These are phyloP conservation scores for Hypseocharis bilobata DNA, from an alignment of 441 rosid species.

Conservation along the genomic window DNA sequence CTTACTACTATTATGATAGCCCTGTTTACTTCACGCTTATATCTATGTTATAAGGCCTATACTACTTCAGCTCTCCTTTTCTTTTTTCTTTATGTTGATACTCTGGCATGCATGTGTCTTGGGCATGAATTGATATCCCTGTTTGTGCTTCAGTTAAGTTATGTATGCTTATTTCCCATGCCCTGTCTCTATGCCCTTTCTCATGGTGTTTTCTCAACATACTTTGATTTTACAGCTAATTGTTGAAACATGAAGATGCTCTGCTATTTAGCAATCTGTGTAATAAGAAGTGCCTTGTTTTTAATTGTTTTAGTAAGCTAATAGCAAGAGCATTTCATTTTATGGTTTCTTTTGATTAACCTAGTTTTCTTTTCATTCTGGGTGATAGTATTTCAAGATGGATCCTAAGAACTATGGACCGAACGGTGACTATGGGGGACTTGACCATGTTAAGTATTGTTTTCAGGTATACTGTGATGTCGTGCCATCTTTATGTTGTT, in stretches of 20 bases:
- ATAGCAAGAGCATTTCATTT: neutral
- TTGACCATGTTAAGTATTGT: constrained; percentile 81
- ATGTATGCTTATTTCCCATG: neutral
- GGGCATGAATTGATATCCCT: neutral
- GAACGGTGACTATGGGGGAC: constrained; percentile 46
- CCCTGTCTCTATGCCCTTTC: neutral
- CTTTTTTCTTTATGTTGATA: neutral
- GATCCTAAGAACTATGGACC: constrained; percentile 51
- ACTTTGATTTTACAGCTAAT: neutral
- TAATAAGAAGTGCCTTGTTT: neutral
- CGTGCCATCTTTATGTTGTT: constrained; percentile 7
- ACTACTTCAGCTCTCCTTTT: neutral
- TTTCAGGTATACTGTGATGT: constrained; percentile 55
- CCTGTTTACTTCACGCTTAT: neutral
- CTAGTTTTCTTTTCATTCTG: constrained; percentile 13
- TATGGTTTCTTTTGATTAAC: constrained; percentile 10
- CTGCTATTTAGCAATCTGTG: neutral
- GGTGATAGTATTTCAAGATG: constrained; percentile 83
- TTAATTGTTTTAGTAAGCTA: neutral
- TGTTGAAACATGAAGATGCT: neutral
- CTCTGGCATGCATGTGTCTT: neutral
- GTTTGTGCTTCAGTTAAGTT: neutral
- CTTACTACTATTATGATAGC: neutral
- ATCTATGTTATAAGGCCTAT: neutral
- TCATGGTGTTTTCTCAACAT: neutral